phyloP scores from a whole-genome alignment of 345 rosid species.

The Luvunga scandens region DNA sequence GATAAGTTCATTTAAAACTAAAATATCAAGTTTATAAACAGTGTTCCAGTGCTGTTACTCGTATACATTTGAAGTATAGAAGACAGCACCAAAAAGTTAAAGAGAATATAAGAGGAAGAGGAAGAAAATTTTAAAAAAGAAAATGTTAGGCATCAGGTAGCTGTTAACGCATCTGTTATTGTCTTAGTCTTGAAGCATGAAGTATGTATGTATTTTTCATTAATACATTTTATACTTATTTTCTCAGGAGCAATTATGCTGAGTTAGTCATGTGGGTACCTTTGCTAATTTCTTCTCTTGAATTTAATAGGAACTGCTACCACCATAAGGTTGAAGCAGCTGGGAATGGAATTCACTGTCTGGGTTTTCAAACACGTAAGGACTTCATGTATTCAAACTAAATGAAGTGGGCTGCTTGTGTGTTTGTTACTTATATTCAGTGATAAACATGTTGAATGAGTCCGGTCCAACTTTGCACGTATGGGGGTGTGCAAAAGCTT shows the following conservation, averaged over 20 bases:
- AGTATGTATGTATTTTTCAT: not conserved
- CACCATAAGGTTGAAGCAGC: slow-evolving; percentile 84
- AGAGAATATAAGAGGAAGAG: not conserved
- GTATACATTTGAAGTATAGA: not conserved
- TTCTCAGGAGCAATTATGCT: not conserved
- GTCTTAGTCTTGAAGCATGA: not conserved
- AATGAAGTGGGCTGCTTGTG: too few relatives aligned
- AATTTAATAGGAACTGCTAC: slow-evolving; percentile 66
- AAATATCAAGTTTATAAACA: not conserved
- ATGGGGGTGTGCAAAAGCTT: not conserved
- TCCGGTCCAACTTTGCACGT: not conserved
- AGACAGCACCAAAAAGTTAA: not conserved
- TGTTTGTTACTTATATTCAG: too few relatives aligned
- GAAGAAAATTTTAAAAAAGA: not conserved
- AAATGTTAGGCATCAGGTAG: not conserved
- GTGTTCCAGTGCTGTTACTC: not conserved
- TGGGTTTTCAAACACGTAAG: slow-evolving; percentile 99
- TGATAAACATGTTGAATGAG: too few relatives aligned
- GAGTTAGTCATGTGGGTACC: not conserved
- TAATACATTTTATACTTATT: not conserved
- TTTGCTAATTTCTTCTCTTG: slow-evolving; percentile 19
- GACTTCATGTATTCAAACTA: slow-evolving; percentile 8
- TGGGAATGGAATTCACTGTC: slow-evolving; percentile 98
- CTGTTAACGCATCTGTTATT: not conserved
- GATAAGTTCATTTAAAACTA: not conserved